Evolutionary conservation across 306 rosid genomes (phyloP).

Genomic region (Luffa aegyptiaca): DNA sequence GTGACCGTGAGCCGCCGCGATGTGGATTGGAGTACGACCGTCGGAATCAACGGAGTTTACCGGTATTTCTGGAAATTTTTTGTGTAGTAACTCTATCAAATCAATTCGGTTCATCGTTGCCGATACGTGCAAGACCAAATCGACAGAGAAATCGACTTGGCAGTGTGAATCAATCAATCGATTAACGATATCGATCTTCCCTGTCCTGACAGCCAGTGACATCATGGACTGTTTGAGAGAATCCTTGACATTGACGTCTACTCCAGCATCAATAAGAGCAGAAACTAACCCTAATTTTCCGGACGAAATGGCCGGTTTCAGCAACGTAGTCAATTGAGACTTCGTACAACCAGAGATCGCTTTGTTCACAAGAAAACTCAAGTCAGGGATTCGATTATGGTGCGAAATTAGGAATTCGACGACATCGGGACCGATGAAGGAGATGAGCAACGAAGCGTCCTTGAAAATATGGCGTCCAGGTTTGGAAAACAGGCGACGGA

Average conservation of each 20-base stretch:
- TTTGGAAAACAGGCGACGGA: slow-evolving; percentile 50
- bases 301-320: slow-evolving; percentile 31
- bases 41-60: slow-evolving; percentile 29
- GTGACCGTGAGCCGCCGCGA: slow-evolving; percentile 48
- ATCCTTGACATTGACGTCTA: slow-evolving; percentile 26
- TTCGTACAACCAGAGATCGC: slow-evolving; percentile 44
- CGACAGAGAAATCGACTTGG: slow-evolving; percentile 19
- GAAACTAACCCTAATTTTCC: slow-evolving; percentile 31
- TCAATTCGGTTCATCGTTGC: slow-evolving; percentile 46
- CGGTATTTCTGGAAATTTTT: slow-evolving; percentile 12
- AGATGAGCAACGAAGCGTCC: slow-evolving; percentile 56
- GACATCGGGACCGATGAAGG: slow-evolving; percentile 50
- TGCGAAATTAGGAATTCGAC: slow-evolving; percentile 40
- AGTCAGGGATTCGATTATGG: slow-evolving; percentile 12
- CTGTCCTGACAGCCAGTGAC: slow-evolving; percentile 28
- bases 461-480: slow-evolving; percentile 73
- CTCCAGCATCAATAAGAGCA: slow-evolving; percentile 49
- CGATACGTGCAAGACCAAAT: slow-evolving; percentile 39
- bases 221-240: slow-evolving; percentile 31
- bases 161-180: slow-evolving; percentile 40
- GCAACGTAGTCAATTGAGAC: slow-evolving; percentile 34
- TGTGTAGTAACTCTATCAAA: slow-evolving; percentile 33
- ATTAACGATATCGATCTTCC: slow-evolving; percentile 30
- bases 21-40: slow-evolving; percentile 51
- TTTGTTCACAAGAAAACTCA: slow-evolving; percentile 19